A percentile compares a stretch with the other conserved stretches of the same genome.
These are phyloP conservation scores for Beta corolliflora DNA, from an alignment of 179 eudicot genomes.

Conservation along the genomic window DNA sequence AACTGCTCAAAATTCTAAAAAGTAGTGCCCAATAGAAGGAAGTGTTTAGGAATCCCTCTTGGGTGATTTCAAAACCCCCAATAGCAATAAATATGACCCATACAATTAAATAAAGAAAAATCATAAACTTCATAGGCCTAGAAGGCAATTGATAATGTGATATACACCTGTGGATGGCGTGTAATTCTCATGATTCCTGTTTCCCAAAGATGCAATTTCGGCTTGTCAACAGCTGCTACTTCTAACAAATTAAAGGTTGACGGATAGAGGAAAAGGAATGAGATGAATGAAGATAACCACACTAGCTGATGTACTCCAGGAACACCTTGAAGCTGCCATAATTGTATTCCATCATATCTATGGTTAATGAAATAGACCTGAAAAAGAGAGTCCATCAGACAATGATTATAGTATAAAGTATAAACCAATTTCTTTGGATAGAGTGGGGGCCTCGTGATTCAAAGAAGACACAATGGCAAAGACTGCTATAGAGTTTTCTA, in stretches of 20 bases:
- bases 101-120: not conserved
- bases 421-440: not conserved
- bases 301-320: conserved; percentile 71
- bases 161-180: conserved; percentile 90
- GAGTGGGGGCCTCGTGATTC: not conserved
- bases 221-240: conserved; percentile 99
- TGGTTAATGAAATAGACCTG: conserved; percentile 98
- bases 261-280: conserved; percentile 92
- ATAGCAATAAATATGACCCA: not conserved
- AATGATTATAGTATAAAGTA: not conserved
- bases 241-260: conserved; percentile 94
- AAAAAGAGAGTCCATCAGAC: conserved; percentile 17
- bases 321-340: conserved; percentile 89
- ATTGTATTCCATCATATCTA: conserved; percentile 89
- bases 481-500: not conserved
- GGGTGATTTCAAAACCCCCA: not conserved
- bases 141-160: not conserved
- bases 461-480: not conserved
- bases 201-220: conserved; percentile 99
- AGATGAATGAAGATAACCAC: conserved; percentile 73
- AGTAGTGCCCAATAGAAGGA: not conserved
- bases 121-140: not conserved
- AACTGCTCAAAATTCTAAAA: not conserved
- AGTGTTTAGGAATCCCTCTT: not conserved
- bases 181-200: conserved; percentile 98